A percentile compares a stretch with the other conserved stretches of the same genome.
phyloP scores from a whole-genome alignment of 2,329 filamentous ascomycete species.

The Botryosphaeria agaves region DNA sequence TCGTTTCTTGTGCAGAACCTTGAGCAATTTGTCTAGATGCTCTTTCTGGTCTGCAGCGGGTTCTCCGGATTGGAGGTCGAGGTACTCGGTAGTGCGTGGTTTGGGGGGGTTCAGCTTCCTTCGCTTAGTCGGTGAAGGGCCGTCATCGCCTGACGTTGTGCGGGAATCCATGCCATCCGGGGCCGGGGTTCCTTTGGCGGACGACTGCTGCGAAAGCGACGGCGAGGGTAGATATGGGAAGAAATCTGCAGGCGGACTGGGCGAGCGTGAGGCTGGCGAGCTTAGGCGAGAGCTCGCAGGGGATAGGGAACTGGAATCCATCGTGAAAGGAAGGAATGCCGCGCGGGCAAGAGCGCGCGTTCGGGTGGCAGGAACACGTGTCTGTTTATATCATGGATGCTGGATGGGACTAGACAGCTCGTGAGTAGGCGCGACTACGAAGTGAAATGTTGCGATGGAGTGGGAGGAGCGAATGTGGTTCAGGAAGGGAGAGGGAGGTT shows the following conservation, averaged over 20 bases:
- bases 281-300: slow-evolving; percentile 21
- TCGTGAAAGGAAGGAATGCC: slow-evolving; percentile 7
- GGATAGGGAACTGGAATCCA: slow-evolving; percentile 11
- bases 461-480: neutral
- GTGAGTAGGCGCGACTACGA: too few species aligned
- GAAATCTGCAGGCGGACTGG: slow-evolving; percentile 13
- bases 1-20: slow-evolving; percentile 68
- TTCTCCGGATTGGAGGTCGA: slow-evolving; percentile 47
- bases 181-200: slow-evolving; percentile 25
- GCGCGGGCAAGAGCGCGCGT: neutral
- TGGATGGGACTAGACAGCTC: too few species aligned
- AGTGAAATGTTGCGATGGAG: too few species aligned
- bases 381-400: slow-evolving; percentile 1
- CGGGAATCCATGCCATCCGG: slow-evolving; percentile 26
- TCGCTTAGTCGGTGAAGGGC: slow-evolving; percentile 57
- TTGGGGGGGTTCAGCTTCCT: slow-evolving; percentile 47
- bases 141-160: slow-evolving; percentile 36
- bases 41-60: slow-evolving; percentile 38
- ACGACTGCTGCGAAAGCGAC: slow-evolving; percentile 26
- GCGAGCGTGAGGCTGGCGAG: slow-evolving; percentile 20
- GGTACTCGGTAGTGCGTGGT: slow-evolving; percentile 62
- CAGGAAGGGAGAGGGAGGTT: neutral
- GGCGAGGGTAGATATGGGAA: slow-evolving; percentile 13
- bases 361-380: too few species aligned
- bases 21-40: slow-evolving; percentile 53